phyloP scores from a whole-genome alignment of 176 grass and related monocot genomes.

The Leersia perrieri region DNA sequence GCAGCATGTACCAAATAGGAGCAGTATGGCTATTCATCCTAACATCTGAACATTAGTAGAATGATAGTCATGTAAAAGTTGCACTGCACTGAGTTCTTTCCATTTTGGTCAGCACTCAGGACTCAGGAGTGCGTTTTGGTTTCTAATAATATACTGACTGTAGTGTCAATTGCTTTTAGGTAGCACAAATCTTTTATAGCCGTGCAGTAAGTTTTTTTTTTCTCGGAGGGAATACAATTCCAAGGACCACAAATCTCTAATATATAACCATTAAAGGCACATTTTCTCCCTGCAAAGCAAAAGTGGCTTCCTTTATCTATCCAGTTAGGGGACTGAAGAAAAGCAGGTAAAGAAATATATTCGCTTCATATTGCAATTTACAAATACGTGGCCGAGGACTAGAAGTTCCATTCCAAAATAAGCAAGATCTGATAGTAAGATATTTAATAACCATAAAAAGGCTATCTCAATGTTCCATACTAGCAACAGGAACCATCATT shows the following conservation, averaged over 20 bases:
- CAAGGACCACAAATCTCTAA: constrained; percentile 10
- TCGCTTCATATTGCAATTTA: neutral
- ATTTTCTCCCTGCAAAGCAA: constrained; percentile 11
- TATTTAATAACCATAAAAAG: neutral
- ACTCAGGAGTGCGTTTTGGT: neutral
- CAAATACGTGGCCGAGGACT: neutral
- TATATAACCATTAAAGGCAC: neutral
- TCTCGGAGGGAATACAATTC: constrained; percentile 36
- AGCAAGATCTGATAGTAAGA: constrained; percentile 4
- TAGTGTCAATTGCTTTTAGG: neutral
- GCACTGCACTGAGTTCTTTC: neutral
- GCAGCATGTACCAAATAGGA: neutral
- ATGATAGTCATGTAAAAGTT: neutral
- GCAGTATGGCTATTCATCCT: neutral
- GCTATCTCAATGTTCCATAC: neutral
- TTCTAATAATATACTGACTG: neutral
- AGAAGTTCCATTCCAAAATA: neutral
- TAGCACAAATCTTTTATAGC: neutral
- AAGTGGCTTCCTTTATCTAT: constrained; percentile 9
- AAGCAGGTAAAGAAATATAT: constrained; percentile 31
- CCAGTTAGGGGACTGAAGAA: neutral
- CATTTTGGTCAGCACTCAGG: neutral
- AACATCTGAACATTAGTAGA: neutral
- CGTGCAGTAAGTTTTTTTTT: constrained; percentile 7
- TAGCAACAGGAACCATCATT: neutral